phyloP scores from a whole-genome alignment of 2,329 filamentous ascomycete genomes.

The Leptoxyphium fumago region DNA sequence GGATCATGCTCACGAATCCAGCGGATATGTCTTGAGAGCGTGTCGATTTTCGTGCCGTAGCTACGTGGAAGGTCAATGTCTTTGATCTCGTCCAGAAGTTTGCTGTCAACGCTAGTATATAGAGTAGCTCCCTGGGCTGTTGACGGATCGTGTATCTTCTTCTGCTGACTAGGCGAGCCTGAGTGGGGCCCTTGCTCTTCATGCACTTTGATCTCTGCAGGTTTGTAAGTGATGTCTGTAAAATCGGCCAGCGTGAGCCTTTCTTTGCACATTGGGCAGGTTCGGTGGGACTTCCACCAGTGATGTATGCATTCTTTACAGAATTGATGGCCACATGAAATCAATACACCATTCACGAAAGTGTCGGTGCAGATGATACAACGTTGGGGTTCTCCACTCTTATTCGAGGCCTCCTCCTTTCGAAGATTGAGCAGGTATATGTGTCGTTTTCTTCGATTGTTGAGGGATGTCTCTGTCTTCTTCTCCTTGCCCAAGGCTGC shows the following conservation, averaged over 20 bases:
- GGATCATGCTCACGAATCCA: conserved; percentile 77
- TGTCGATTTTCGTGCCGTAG: conserved; percentile 86
- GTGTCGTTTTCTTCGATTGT: conserved; percentile 53
- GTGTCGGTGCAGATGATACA: conserved; percentile 74
- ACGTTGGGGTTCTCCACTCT: conserved; percentile 39
- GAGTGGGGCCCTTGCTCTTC: conserved; percentile 18
- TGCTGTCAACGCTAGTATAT: conserved; percentile 61
- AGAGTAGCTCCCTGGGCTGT: conserved; percentile 32
- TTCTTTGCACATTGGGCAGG: conserved; percentile 74
- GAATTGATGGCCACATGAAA: conserved; percentile 81
- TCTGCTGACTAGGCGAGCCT: conserved; percentile 8
- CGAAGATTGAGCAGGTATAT: conserved; percentile 55
- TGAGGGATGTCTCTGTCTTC: conserved; percentile 42
- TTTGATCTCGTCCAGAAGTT: conserved; percentile 65
- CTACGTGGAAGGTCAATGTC: conserved; percentile 55
- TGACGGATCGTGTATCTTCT: background rate
- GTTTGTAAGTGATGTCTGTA: conserved; percentile 72
- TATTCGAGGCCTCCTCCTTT: conserved; percentile 47
- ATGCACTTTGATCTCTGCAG: conserved; percentile 55
- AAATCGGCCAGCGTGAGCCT: conserved; percentile 52
- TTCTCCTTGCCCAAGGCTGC: conserved; percentile 33
- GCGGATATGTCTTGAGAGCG: conserved; percentile 53
- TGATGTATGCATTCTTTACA: conserved; percentile 73
- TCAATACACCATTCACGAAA: conserved; percentile 69
- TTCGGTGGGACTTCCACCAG: conserved; percentile 63